Conservation (phyloP, 2,329 filamentous ascomycete species). For the Venturiaceae sp. region DNA sequence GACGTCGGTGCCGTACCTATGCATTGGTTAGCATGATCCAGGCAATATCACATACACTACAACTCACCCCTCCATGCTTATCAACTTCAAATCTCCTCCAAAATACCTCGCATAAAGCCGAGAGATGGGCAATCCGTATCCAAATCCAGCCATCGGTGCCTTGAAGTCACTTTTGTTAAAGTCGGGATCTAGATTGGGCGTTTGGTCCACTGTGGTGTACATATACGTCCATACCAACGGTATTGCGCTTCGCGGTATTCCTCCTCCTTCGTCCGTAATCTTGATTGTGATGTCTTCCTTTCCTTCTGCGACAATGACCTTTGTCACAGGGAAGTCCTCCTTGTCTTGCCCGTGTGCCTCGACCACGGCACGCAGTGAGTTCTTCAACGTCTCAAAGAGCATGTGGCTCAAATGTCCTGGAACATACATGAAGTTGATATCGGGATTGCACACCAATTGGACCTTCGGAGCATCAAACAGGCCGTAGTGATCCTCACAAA, state of each 20-base stretch:
- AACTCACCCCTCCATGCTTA: conserved; percentile 96
- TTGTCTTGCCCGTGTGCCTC: conserved; percentile 92
- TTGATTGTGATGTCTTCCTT: conserved; percentile 99
- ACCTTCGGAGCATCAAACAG: conserved; percentile 95
- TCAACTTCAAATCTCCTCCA: conserved; percentile 91
- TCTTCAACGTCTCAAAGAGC: conserved; percentile 98
- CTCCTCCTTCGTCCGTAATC: conserved; percentile 91
- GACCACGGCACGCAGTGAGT: conserved; percentile 92
- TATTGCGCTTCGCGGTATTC: conserved; percentile 85
- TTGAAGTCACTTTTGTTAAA: conserved; percentile 99
- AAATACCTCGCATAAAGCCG: conserved; percentile 94
- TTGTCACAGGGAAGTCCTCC: conserved; percentile 91
- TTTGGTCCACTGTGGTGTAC: conserved; percentile 98
- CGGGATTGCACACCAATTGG: conserved; percentile 88
- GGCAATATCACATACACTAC: not conserved
- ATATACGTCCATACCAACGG: conserved; percentile 99
- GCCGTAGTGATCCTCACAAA: conserved; percentile 97
- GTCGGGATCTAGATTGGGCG: conserved; percentile 88
- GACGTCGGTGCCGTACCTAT: conserved; percentile 91
- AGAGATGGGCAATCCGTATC: conserved; percentile 93
- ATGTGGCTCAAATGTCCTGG: conserved; percentile 98
- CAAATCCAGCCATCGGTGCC: conserved; percentile 97
- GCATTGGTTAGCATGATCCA: conserved; percentile 5
- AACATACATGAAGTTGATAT: conserved; percentile 98
- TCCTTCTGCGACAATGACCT: conserved; percentile 94